phyloP scores from a whole-genome alignment of 208 protist species.

The Naegleria fowleri region DNA sequence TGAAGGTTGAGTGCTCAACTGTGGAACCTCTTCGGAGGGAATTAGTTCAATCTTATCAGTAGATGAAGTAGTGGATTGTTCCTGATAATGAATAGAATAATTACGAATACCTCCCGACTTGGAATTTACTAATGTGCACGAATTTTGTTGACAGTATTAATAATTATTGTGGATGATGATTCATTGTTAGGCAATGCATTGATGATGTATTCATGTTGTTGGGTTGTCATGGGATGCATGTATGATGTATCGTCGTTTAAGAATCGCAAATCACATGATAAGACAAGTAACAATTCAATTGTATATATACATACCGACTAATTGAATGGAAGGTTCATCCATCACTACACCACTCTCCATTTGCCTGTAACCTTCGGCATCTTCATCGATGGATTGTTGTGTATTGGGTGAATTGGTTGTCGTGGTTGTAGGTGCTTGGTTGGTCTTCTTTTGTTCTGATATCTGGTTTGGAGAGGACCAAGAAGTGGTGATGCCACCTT shows the following conservation, averaged over 20 bases:
- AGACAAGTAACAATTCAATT: neutral
- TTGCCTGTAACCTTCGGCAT: neutral
- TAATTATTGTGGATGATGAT: too few relatives aligned
- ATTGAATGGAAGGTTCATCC: neutral
- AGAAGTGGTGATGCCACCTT: too few relatives aligned
- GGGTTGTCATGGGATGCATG: too few relatives aligned
- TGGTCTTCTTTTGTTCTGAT: neutral
- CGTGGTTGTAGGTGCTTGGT: neutral
- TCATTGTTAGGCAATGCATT: too few relatives aligned
- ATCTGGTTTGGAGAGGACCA: neutral
- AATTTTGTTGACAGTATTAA: too few relatives aligned
- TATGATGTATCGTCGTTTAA: too few relatives aligned
- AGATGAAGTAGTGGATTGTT: neutral
- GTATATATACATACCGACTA: neutral
- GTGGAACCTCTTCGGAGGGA: neutral
- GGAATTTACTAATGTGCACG: neutral
- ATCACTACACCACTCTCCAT: neutral
- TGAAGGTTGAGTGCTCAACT: neutral
- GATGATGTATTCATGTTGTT: too few relatives aligned
- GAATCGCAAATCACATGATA: neutral
- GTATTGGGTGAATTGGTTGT: neutral
- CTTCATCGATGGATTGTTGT: neutral
- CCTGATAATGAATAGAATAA: neutral
- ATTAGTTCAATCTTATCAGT: neutral
- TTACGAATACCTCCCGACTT: neutral